Conservation (phyloP, 768 basidiomycete species). For the Tephrocybe sp. region DNA sequence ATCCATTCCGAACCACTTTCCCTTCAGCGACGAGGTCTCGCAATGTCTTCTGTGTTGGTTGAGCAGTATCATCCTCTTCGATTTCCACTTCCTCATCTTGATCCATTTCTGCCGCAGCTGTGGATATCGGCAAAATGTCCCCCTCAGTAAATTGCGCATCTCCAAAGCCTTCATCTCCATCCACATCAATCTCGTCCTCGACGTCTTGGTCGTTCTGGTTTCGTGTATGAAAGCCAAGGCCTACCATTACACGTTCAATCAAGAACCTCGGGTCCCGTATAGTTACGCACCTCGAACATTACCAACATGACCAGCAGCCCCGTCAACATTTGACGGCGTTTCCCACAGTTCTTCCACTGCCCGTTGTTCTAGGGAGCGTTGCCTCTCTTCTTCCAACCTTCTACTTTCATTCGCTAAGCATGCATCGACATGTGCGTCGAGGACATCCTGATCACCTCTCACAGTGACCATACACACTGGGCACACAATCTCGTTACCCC, state of each 20-base stretch:
- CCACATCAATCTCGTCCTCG: constrained; percentile 79
- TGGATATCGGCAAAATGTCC: constrained; percentile 50
- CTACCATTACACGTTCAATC: constrained; percentile 32
- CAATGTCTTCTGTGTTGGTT: constrained; percentile 35
- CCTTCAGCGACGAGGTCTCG: constrained; percentile 55
- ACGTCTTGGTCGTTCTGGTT: constrained; percentile 55
- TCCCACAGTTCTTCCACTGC: constrained; percentile 29
- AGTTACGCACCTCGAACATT: constrained; percentile 43
- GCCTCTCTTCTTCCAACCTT: constrained; percentile 40
- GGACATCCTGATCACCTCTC: constrained; percentile 65
- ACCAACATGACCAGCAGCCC: constrained; percentile 40
- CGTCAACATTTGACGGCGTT: constrained; percentile 21
- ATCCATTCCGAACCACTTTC: constrained; percentile 28
- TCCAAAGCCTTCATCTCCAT: constrained; percentile 74
- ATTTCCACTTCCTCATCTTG: constrained; percentile 42
- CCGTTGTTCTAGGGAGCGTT: constrained; percentile 28
- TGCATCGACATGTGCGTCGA: constrained; percentile 80
- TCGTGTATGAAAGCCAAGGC: constrained; percentile 71
- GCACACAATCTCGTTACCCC: constrained; percentile 50
- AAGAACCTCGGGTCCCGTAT: neutral
- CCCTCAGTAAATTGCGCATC: constrained; percentile 74
- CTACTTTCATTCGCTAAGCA: constrained; percentile 61
- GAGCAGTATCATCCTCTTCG: constrained; percentile 33
- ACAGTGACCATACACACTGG: constrained; percentile 64
- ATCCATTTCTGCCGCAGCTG: constrained; percentile 23